These are phyloP conservation scores for Clitopilus hobsonii DNA, from an alignment of 768 basidiomycete species.

Conservation along the genomic window DNA sequence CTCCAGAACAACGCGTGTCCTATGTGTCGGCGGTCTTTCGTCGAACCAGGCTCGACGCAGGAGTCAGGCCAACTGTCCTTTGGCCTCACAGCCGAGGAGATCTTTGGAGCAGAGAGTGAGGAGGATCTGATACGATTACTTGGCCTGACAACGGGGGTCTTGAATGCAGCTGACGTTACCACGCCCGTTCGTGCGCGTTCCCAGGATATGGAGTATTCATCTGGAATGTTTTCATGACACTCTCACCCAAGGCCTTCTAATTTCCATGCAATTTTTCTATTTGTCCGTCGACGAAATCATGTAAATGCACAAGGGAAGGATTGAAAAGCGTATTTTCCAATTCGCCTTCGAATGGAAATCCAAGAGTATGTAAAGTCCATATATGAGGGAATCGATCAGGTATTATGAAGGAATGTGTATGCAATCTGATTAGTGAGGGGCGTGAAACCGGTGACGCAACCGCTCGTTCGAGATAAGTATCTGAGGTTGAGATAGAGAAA, in stretches of 20 bases:
- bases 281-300: neutral
- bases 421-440: neutral
- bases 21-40: slow-evolving; percentile 50
- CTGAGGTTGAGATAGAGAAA: neutral
- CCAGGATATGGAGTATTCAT: slow-evolving; percentile 31
- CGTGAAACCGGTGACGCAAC: slow-evolving; percentile 1
- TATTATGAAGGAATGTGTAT: neutral
- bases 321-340: neutral
- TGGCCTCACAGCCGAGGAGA: slow-evolving; percentile 7
- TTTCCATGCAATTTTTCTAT: neutral
- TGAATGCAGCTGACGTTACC: neutral
- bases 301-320: neutral
- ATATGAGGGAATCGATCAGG: neutral
- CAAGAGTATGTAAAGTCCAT: neutral
- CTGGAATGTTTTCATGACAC: slow-evolving; percentile 57
- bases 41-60: slow-evolving; percentile 15
- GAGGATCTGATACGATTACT: neutral
- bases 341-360: neutral
- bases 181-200: slow-evolving; percentile 6
- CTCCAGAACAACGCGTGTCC: slow-evolving; percentile 61
- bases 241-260: neutral
- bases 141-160: neutral
- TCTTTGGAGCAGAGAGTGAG: neutral
- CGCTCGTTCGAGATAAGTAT: neutral
- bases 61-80: slow-evolving; percentile 5